Base-by-base conservation (phyloP, 495 filamentous ascomycete species). In the Xylaria palmicola region DNA sequence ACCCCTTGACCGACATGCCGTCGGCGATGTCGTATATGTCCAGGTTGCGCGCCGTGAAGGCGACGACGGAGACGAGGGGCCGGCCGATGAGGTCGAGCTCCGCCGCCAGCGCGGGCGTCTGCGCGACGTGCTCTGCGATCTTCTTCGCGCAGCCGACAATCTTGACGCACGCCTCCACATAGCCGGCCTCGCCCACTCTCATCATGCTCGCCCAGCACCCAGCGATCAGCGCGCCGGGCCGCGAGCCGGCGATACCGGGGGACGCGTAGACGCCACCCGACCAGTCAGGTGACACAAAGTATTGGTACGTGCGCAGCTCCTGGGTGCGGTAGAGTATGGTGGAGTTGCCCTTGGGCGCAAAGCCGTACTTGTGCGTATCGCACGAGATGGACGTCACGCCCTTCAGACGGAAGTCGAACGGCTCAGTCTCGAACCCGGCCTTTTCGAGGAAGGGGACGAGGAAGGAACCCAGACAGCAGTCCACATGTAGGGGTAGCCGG, bases 331-430 rank as follows among this genome's bases (percentile, higher is more conserved):
- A 98, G 55, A 99, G 84, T 17, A 97, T 76, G 8, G 92, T 93
- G 27, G 87, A 91, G 79, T 94, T 98, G 56, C 94, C 94, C 76
- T 98, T 98, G 22, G 94, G 94, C 0, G 94, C 95, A 74, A 99
- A 99, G 24, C 94, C 94, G 73, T 99, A 98, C 74, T 98, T 98
- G 79, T 98, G 94, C 29, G 94, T 99, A 72, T 99, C 94, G 69
- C 93, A 96, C 66, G 85, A 89, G 74, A 99, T 97, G 70, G 86
- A 90, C 5, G 95, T 97, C 56, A 99, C 95, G 69, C 94, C 94
- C 56, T 89, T 89, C 58, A 94, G 85, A 34, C 88, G 86, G 85
- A 99, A 99, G 75, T 99, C 95, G 71, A 97, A 98, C 15, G 85
- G 88, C 62, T 86, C 84, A 26, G 88, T 82, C 52, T 91, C 89